Evolutionary conservation across 2,329 filamentous ascomycete species (phyloP).

Genomic region (Sphaerulina populicola): DNA sequence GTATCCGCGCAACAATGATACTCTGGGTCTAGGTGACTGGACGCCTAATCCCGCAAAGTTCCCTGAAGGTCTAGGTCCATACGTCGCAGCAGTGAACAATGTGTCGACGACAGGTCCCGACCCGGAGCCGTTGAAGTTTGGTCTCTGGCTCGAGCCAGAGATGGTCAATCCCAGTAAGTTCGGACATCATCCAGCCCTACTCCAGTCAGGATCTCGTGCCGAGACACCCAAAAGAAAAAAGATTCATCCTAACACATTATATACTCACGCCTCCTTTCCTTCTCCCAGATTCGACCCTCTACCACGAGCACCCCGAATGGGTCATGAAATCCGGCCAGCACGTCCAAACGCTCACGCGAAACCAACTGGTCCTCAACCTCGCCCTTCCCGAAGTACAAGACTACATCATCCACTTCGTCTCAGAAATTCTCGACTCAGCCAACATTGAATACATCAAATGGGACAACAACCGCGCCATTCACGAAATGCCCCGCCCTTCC

Average conservation of each 20-base stretch:
- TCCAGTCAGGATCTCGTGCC: too few species aligned
- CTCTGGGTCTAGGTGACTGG: constrained; percentile 57
- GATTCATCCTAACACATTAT: too few species aligned
- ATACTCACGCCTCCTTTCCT: too few species aligned
- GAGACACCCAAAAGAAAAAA: too few species aligned
- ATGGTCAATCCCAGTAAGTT: constrained; percentile 51
- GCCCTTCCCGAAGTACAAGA: constrained; percentile 55
- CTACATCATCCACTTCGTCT: constrained; percentile 51
- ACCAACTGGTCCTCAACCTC: constrained; percentile 55
- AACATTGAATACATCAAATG: constrained; percentile 57
- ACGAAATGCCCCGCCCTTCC: constrained; percentile 49
- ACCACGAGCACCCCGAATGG: constrained; percentile 57
- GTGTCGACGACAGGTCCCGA: constrained; percentile 42
- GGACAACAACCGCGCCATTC: constrained; percentile 60
- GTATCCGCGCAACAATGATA: constrained; percentile 51
- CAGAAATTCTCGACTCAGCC: constrained; percentile 47
- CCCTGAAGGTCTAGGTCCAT: constrained; percentile 47
- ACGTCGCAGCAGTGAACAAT: constrained; percentile 46
- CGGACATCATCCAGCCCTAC: too few species aligned
- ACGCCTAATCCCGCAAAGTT: constrained; percentile 51
- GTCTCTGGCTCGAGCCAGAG: constrained; percentile 60
- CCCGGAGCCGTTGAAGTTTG: constrained; percentile 48
- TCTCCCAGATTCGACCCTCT: constrained; percentile 46
- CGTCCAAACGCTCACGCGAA: constrained; percentile 48
- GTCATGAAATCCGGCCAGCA: constrained; percentile 51